Base-by-base conservation (phyloP, 2,329 filamentous ascomycete species). In the Cordyceps cateniannulata region DNA sequence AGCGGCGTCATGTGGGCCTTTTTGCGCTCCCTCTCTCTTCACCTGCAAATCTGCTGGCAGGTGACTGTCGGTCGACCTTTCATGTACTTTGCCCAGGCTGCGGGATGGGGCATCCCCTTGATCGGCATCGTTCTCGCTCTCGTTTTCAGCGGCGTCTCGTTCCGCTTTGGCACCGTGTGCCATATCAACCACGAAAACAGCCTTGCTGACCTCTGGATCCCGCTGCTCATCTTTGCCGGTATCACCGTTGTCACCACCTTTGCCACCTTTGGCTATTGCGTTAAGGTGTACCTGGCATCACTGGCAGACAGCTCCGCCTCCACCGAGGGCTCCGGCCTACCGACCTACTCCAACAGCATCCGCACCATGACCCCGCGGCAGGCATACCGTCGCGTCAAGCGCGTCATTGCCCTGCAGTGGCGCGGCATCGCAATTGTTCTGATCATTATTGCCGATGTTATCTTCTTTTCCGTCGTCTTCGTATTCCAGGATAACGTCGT, bases 41-140 rank as follows among this genome's bases (percentile, higher is more conserved):
- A 99, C 74, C 85, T 99, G 27, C 95, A 98, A 74, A 97, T 99
- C 65, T 97, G 93, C 79, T 99, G 95, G 95, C 92, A 98, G 73
- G 82, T 96, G 38, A 86, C 93, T 8, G 90, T 96, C 4, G 95
- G 95, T 44, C 84, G 86, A 49, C 89, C 83, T 68, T 98, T 97
- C 75, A 97, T 97, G 85, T 91, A 91, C 79, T 83, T 85, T 65
- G 87, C 93, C 3, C 86, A 96, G 69, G 81, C 83, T 18, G 77
- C 87, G 9, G 95, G 95, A 63, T 97, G 93, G 90, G 89, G 89
- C 20, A 81, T 98, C 50, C 91, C 93, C 2, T 81, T 87, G 25
- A 75, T 91, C 22, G 90, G 91, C 40, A 84, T 96, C 64, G 81
- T 87, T 3, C 74, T 93, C 47, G 90, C 90, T 54, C 83, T 98